Base-by-base conservation (phyloP, 768 basidiomycete genomes). In the Trametes villosa region DNA sequence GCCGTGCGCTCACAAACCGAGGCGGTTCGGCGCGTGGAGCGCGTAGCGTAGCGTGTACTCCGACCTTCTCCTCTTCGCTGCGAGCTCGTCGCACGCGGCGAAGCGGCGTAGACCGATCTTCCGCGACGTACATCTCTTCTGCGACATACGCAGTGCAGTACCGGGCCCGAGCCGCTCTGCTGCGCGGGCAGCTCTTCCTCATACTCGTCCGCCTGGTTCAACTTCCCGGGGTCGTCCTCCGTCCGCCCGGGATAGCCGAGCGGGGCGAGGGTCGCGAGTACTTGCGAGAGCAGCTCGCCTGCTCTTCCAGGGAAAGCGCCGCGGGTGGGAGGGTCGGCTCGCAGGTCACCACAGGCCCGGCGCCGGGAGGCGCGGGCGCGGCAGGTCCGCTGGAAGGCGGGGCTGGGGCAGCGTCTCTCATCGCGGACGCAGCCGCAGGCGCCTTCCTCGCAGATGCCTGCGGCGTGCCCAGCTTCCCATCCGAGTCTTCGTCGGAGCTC, bases 101-200 rank as follows among this genome's bases (percentile, higher is more conserved):
- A 67, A 65, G 15, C n/a, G n/a, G n/a, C n/a, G 74, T 53, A 6
- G 61, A 42, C 40, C 67, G 66, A 31, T 74, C 72, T 54, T 75
- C 73, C 20, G 64, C 64, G 15, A 76, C 47, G 53, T 72, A 73
- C 20, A 60, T 57, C 53, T 64, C 33, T 69, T 68, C 17, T 66
- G 53, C 22, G 59, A 55, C 20, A 53, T 51, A 2, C 64, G 62
- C n/a, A 67, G 61, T 13, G 49, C 20, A 24, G 62, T 36, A 15
- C 65, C 68, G 18, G 73, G 52, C 7, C 64, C 64, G 12, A 77
- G 68, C 40, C 65, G 61, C 40, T 59, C 46, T 75, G 68, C 27
- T 41, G 44, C 26, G 17, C 41, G 29, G 70, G 67, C 44, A 75
- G 64, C 0, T 86, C 86, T 0, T 81, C 77, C 38, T 85, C 85